Percentiles rank a stretch among this genome's conserved stretches.
Conservation (phyloP, 2,329 filamentous ascomycete genomes). For the Talaromyces marneffei region DNA sequence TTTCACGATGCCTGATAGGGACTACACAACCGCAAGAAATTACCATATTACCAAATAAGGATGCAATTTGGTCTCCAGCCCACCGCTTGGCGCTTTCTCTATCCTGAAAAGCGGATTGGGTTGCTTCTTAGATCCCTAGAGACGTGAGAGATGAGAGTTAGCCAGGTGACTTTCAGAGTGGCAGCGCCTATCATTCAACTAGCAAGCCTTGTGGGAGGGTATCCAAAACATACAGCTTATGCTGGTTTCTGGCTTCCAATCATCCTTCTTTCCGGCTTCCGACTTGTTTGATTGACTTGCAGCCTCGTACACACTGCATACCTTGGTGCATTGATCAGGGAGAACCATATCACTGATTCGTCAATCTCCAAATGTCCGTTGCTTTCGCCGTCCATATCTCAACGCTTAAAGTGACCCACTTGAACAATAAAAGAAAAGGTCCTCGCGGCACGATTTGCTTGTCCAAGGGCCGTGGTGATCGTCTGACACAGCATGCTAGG, state of each 20-base stretch:
- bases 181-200: background rate
- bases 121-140: background rate
- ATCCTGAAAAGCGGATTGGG: background rate
- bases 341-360: background rate
- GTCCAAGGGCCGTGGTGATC: background rate
- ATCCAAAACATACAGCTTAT: background rate
- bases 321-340: background rate
- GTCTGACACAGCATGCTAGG: background rate
- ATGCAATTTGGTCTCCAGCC: background rate
- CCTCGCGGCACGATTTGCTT: background rate
- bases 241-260: slow-evolving; percentile 5
- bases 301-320: background rate
- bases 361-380: background rate
- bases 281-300: slow-evolving; percentile 13
- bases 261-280: slow-evolving; percentile 10
- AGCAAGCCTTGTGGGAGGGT: slow-evolving; percentile 5
- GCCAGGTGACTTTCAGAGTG: background rate
- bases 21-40: background rate
- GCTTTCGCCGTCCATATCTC: background rate
- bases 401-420: slow-evolving; percentile 5
- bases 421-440: background rate
- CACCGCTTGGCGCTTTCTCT: background rate
- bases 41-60: background rate
- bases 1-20: background rate
- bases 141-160: background rate